Conservation (phyloP, 345 rosid genomes). For the Eutrema heterophyllum region DNA sequence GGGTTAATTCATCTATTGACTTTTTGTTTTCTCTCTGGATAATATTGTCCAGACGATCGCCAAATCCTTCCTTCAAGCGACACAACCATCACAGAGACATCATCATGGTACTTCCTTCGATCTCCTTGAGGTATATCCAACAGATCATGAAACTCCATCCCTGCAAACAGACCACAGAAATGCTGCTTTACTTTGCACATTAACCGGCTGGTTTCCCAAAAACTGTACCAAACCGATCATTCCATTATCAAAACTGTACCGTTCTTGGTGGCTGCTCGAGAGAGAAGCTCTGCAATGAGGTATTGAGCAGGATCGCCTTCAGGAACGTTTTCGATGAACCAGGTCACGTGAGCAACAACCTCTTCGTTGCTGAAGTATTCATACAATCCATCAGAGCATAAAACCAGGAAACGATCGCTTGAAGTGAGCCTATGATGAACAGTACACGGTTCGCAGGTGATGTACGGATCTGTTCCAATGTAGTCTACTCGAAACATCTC, state of each 20-base stretch:
- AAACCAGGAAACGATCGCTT: slow-evolving; percentile 79
- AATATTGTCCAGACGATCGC: slow-evolving; percentile 81
- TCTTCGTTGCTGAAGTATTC: slow-evolving; percentile 96
- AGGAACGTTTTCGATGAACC: slow-evolving; percentile 97
- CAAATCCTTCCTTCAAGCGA: slow-evolving; percentile 96
- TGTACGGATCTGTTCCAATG: slow-evolving; percentile 67
- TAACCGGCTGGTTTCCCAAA: neutral
- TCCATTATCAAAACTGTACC: slow-evolving; percentile 1
- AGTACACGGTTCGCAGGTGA: slow-evolving; percentile 72
- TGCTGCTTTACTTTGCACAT: neutral
- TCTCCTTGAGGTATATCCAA: slow-evolving; percentile 94
- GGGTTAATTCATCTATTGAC: slow-evolving; percentile 19
- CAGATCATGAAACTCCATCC: slow-evolving; percentile 92
- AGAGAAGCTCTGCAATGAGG: slow-evolving; percentile 84
- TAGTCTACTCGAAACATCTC: slow-evolving; percentile 72
- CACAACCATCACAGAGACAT: slow-evolving; percentile 96
- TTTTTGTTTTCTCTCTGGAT: slow-evolving; percentile 24
- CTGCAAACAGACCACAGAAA: slow-evolving; percentile 33
- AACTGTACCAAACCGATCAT: neutral
- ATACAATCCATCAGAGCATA: slow-evolving; percentile 91
- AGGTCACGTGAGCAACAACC: slow-evolving; percentile 89
- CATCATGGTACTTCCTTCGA: slow-evolving; percentile 92
- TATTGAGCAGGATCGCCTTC: slow-evolving; percentile 98
- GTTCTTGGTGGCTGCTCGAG: slow-evolving; percentile 95
- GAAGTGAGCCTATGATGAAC: slow-evolving; percentile 84